Conservation (phyloP, 371 early-diverging fungal species). For the Sporodiniella umbellata region DNA sequence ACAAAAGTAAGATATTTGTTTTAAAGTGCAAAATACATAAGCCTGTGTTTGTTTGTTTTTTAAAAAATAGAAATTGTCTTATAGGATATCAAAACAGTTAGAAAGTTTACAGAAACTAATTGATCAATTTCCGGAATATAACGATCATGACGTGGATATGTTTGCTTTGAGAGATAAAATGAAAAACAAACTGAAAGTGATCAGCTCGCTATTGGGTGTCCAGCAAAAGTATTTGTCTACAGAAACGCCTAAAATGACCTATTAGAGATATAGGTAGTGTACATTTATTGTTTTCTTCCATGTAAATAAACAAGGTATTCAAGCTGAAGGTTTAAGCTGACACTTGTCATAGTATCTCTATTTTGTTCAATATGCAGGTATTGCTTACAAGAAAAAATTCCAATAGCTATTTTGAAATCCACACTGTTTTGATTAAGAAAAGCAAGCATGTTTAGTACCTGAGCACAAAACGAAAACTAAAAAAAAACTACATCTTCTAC, state of each 20-base stretch:
- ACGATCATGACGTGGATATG: constrained; percentile 56
- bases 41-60: too few relatives aligned
- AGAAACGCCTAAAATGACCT: constrained; percentile 31
- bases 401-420: constrained; percentile 43
- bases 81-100: constrained; percentile 47
- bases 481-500: constrained; percentile 31
- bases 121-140: constrained; percentile 53
- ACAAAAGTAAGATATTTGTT: constrained; percentile 29
- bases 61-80: too few relatives aligned
- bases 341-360: constrained; percentile 39
- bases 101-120: constrained; percentile 44
- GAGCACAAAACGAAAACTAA: not conserved
- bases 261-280: constrained; percentile 17
- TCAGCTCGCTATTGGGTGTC: constrained; percentile 52
- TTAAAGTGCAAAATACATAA: too few relatives aligned
- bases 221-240: constrained; percentile 36
- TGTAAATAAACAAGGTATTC: constrained; percentile 3
- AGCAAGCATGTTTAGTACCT: not conserved
- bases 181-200: constrained; percentile 59
- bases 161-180: constrained; percentile 55
- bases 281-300: not conserved
- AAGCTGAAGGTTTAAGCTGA: constrained; percentile 27
- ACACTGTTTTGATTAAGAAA: constrained; percentile 22
- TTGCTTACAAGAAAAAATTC: constrained; percentile 39
- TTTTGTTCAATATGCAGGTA: constrained; percentile 43